phyloP scores from a whole-genome alignment of 139 green algal species.

The Pleodorina starrii region DNA sequence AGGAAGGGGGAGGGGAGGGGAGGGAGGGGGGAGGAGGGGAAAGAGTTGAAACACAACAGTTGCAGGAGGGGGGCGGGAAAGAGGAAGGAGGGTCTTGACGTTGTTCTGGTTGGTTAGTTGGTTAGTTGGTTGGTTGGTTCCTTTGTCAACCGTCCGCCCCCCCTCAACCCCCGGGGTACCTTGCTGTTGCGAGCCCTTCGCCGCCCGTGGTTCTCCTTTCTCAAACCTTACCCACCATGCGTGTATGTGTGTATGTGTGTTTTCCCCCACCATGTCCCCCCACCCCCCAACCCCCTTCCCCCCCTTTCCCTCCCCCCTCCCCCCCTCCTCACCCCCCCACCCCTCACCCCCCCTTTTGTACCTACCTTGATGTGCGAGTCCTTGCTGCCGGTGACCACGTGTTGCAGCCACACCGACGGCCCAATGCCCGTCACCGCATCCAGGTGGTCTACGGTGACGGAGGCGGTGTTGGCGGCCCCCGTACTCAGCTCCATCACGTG shows the following conservation, averaged over 20 bases:
- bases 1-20: not conserved
- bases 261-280: not conserved
- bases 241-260: not conserved
- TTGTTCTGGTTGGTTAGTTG: no score
- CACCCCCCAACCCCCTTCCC: not conserved
- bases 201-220: no score
- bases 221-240: no score
- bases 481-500: constrained; percentile 49
- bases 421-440: constrained; percentile 50
- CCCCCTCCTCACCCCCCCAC: not conserved
- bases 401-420: constrained; percentile 43
- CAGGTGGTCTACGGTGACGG: constrained; percentile 53
- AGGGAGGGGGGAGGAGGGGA: not conserved
- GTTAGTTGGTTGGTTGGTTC: no score
- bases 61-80: no score
- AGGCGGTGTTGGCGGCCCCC: constrained; percentile 31
- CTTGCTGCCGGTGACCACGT: constrained; percentile 54
- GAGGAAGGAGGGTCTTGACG: no score
- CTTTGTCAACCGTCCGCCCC: no score
- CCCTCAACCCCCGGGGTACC: no score
- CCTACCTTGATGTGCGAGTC: constrained; percentile 58
- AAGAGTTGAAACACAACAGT: no score
- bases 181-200: no score
- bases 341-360: no score
- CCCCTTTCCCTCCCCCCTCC: not conserved